These are phyloP conservation scores for Halenospora varia DNA, from an alignment of 495 filamentous ascomycete species.

Conservation along the genomic window DNA sequence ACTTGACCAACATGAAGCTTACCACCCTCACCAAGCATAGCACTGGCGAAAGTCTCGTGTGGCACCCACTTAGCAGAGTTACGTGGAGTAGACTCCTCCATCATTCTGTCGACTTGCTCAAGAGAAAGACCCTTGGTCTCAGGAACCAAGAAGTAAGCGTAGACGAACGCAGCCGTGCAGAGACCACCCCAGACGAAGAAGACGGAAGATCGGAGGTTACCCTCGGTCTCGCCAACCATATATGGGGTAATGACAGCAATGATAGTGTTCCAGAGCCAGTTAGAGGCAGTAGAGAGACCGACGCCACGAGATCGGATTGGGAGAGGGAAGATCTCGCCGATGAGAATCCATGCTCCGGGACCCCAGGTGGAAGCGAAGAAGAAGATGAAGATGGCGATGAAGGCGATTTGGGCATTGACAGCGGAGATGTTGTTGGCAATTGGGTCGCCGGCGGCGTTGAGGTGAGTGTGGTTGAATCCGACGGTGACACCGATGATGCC, in stretches of 20 bases:
- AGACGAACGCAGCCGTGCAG: slow-evolving; percentile 60
- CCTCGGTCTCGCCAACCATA: slow-evolving; percentile 24
- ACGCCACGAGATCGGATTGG: slow-evolving; percentile 79
- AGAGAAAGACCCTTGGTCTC: slow-evolving; percentile 87
- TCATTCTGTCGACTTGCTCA: slow-evolving; percentile 87
- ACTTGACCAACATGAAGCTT: too few species aligned
- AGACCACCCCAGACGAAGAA: slow-evolving; percentile 78
- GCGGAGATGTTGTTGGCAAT: slow-evolving; percentile 27
- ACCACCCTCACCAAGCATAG: too few species aligned
- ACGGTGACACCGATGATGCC: slow-evolving; percentile 67
- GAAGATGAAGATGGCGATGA: slow-evolving; percentile 69
- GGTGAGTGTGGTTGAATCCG: too few species aligned
- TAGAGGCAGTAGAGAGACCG: slow-evolving; percentile 74
- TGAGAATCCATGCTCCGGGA: slow-evolving; percentile 69
- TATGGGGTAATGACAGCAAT: slow-evolving; percentile 27
- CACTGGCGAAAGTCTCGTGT: slow-evolving; percentile 60
- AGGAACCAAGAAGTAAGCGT: slow-evolving; percentile 75
- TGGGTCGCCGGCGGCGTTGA: too few species aligned
- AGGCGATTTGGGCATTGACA: slow-evolving; percentile 68
- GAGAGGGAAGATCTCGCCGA: slow-evolving; percentile 83
- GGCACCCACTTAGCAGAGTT: slow-evolving; percentile 69
- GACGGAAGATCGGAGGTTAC: slow-evolving; percentile 65
- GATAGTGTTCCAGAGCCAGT: slow-evolving; percentile 77
- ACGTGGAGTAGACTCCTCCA: slow-evolving; percentile 75
- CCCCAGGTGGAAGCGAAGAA: slow-evolving; percentile 79